phyloP scores from a whole-genome alignment of 1,139 yeast species.

The Suhomyces wounanorum region DNA sequence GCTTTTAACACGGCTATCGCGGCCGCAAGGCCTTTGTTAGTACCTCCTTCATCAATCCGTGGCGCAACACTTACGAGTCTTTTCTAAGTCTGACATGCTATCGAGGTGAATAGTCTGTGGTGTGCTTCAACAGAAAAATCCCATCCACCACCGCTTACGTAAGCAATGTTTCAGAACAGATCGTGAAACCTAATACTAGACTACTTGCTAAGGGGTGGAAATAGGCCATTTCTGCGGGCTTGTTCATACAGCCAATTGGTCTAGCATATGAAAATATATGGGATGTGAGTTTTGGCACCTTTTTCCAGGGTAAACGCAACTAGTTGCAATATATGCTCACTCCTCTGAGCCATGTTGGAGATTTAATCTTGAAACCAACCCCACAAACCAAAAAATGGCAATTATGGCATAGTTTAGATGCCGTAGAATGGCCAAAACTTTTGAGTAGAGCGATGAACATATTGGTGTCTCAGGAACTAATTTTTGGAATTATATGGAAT shows the following conservation, averaged over 20 bases:
- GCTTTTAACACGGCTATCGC: constrained; percentile 46
- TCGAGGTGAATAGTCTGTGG: not conserved
- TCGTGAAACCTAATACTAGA: not conserved
- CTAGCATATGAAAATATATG: not conserved
- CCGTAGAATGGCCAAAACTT: too few relatives aligned
- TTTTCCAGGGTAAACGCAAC: too few relatives aligned
- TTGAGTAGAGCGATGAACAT: too few relatives aligned
- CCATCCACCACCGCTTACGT: not conserved
- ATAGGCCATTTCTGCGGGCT: not conserved
- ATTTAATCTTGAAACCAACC: too few relatives aligned
- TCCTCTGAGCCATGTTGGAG: too few relatives aligned
- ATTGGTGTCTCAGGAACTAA: too few relatives aligned
- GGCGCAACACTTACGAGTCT: constrained; percentile 12
- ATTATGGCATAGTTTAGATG: too few relatives aligned
- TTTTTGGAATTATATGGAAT: too few relatives aligned
- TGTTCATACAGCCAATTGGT: too few relatives aligned
- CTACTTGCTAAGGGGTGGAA: not conserved
- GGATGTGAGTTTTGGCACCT: not conserved
- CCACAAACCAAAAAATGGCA: too few relatives aligned
- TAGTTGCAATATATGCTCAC: too few relatives aligned
- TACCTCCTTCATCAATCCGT: not conserved
- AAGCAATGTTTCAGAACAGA: not conserved
- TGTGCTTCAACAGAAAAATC: constrained; percentile 1
- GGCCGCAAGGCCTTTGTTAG: constrained; percentile 8
- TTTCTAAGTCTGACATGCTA: constrained; percentile 11